Evolutionary conservation across 148 eudicot genomes (phyloP).

Genomic region (Drosera capensis): DNA sequence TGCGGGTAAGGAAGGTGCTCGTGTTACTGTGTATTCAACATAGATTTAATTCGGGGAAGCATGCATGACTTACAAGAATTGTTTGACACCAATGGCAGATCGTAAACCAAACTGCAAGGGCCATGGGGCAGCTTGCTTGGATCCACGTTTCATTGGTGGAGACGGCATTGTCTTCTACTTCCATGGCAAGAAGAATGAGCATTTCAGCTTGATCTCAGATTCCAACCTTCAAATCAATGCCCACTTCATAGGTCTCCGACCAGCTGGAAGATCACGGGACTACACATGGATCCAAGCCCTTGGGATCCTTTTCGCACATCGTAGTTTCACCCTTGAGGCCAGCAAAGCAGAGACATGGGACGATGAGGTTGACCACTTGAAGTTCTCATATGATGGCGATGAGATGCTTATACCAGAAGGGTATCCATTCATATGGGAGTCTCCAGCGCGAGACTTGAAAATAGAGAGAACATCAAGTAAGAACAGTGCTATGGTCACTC

Average conservation of each 20-base stretch:
- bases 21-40: no score
- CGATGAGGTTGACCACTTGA: constrained; percentile 10
- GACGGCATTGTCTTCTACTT: constrained; percentile 26
- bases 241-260: constrained; percentile 19
- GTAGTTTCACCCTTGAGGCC: constrained; percentile 16
- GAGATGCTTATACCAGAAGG: constrained; percentile 6
- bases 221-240: constrained; percentile 20
- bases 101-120: constrained; percentile 12
- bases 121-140: constrained; percentile 16
- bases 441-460: constrained; percentile 8
- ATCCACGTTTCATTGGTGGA: constrained; percentile 27
- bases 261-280: constrained; percentile 15
- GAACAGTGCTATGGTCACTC: constrained; percentile 6
- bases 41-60: neutral
- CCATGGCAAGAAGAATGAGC: constrained; percentile 20
- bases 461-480: constrained; percentile 4
- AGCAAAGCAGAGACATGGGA: constrained; percentile 16
- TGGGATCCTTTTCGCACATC: constrained; percentile 15
- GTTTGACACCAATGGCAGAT: constrained; percentile 2
- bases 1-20: no score
- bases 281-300: constrained; percentile 26
- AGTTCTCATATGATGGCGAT: constrained; percentile 5
- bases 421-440: constrained; percentile 11
- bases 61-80: neutral
- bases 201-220: constrained; percentile 21